Percentiles rank a stretch among this genome's conserved stretches.
Evolutionary conservation across 2,329 filamentous ascomycete genomes (phyloP).

Genomic region (Curvularia eragrostidis): DNA sequence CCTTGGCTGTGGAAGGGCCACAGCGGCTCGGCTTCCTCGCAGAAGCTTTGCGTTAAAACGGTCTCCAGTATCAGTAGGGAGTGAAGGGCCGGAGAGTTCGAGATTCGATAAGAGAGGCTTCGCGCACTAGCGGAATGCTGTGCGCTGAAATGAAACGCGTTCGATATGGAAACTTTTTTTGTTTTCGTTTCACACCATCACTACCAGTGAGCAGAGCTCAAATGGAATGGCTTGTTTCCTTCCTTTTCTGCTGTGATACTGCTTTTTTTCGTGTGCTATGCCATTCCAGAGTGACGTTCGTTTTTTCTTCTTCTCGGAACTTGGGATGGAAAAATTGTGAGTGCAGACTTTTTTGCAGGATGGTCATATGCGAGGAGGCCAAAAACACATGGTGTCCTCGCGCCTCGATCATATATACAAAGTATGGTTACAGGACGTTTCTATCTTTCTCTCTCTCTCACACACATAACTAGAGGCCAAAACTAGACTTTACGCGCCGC

Average conservation of each 20-base stretch:
- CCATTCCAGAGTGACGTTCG: not conserved
- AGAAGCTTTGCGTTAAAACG: slow-evolving; percentile 5
- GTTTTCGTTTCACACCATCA: not conserved
- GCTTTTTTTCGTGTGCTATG: not conserved
- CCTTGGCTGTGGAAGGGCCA: slow-evolving; percentile 4
- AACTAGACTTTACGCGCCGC: slow-evolving; percentile 2
- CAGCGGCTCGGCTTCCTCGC: slow-evolving; percentile 4
- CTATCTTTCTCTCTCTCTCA: not conserved
- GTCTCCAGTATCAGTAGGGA: slow-evolving; percentile 7
- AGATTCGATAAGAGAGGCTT: slow-evolving; percentile 6
- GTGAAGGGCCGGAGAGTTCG: not conserved
- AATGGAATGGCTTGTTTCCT: slow-evolving; percentile 7
- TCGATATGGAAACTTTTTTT: no score
- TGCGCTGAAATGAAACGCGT: no score
- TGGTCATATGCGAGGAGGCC: not conserved
- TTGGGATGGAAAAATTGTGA: not conserved
- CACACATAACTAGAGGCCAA: not conserved
- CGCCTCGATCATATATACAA: slow-evolving; percentile 14
- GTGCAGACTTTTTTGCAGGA: not conserved
- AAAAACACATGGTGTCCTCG: slow-evolving; percentile 2
- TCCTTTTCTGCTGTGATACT: not conserved
- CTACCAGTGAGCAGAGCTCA: slow-evolving; percentile 7
- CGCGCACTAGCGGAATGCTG: slow-evolving; percentile 10
- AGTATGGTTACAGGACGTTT: slow-evolving; percentile 23
- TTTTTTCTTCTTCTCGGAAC: not conserved